These are phyloP conservation scores for Stylonectria norvegica DNA, from an alignment of 2,329 filamentous ascomycete genomes.

Conservation along the genomic window DNA sequence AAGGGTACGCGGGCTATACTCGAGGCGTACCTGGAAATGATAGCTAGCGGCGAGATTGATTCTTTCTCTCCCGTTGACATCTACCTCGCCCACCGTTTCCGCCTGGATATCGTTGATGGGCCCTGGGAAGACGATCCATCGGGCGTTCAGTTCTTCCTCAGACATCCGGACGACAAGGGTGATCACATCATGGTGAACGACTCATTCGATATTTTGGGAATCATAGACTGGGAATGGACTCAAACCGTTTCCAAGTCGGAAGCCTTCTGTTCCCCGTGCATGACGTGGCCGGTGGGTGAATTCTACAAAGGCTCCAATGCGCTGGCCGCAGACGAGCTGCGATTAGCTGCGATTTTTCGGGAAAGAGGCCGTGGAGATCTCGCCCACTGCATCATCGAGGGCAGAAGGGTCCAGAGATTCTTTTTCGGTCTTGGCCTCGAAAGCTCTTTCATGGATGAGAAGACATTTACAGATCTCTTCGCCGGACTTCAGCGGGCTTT, in stretches of 20 bases:
- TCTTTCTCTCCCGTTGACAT: conserved; percentile 16
- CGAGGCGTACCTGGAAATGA: conserved; percentile 22
- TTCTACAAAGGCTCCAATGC: conserved; percentile 30
- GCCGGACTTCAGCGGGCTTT: conserved; percentile 10
- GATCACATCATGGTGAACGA: conserved; percentile 42
- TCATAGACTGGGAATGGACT: conserved; percentile 45
- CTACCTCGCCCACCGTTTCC: conserved; percentile 14
- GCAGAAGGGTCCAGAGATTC: conserved; percentile 14
- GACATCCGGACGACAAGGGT: conserved; percentile 44
- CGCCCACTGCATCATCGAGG: conserved; percentile 13
- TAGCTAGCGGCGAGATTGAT: conserved; percentile 24
- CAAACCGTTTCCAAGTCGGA: conserved; percentile 23
- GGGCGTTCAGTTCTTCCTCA: conserved; percentile 32
- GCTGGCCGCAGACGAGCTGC: conserved; percentile 11
- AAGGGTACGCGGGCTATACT: conserved; percentile 16
- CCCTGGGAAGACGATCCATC: conserved; percentile 2
- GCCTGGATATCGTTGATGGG: conserved; percentile 5
- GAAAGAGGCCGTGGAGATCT: conserved; percentile 16
- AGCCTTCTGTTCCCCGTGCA: conserved; percentile 33
- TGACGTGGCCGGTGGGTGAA: conserved; percentile 32
- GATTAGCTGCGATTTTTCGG: conserved; percentile 8
- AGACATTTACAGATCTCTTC: conserved; percentile 9
- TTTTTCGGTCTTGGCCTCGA: conserved; percentile 16
- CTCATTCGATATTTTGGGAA: conserved; percentile 38
- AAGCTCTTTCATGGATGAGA: conserved; percentile 1